phyloP scores from a whole-genome alignment of 2,329 filamentous ascomycete species.

The Basipetospora chlamydospora region DNA sequence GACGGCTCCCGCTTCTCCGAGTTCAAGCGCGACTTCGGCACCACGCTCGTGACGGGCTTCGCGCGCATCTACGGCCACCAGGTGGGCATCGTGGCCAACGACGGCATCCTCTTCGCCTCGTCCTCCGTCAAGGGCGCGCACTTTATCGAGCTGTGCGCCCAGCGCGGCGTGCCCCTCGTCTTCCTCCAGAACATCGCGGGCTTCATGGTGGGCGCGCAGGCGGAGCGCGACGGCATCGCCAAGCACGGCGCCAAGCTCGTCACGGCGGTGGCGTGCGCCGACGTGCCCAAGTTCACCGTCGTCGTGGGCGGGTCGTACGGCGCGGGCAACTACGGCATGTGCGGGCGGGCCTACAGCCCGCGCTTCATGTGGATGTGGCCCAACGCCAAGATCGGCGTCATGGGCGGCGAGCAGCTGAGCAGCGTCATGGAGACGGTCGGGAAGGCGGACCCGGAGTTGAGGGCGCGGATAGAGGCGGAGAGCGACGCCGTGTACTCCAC shows the following conservation, averaged over 20 bases:
- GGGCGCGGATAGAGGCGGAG: constrained; percentile 74
- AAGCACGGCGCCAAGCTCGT: constrained; percentile 97
- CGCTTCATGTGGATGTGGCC: constrained; percentile 95
- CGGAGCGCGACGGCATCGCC: constrained; percentile 87
- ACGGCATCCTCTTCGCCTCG: constrained; percentile 84
- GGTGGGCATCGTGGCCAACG: constrained; percentile 89
- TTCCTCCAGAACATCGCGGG: constrained; percentile 96
- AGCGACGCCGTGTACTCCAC: constrained; percentile 81
- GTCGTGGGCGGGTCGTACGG: constrained; percentile 89
- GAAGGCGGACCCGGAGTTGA: constrained; percentile 63
- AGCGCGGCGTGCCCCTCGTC: constrained; percentile 76
- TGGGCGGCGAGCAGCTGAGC: constrained; percentile 85
- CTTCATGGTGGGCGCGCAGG: constrained; percentile 93
- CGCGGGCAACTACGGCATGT: constrained; percentile 98
- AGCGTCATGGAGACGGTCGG: constrained; percentile 93
- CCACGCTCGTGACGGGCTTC: constrained; percentile 83
- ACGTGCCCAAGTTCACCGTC: constrained; percentile 93
- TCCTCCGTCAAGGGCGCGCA: constrained; percentile 88
- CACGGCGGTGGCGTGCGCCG: constrained; percentile 82
- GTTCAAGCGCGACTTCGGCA: constrained; percentile 86
- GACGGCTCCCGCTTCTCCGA: constrained; percentile 83
- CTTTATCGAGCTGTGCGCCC: constrained; percentile 88
- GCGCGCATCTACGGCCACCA: constrained; percentile 78
- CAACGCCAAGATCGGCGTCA: constrained; percentile 88
- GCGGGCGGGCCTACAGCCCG: constrained; percentile 82